Evolutionary conservation across 73 alveolate species (phyloP).

Genomic region (Uronychia setigera): DNA sequence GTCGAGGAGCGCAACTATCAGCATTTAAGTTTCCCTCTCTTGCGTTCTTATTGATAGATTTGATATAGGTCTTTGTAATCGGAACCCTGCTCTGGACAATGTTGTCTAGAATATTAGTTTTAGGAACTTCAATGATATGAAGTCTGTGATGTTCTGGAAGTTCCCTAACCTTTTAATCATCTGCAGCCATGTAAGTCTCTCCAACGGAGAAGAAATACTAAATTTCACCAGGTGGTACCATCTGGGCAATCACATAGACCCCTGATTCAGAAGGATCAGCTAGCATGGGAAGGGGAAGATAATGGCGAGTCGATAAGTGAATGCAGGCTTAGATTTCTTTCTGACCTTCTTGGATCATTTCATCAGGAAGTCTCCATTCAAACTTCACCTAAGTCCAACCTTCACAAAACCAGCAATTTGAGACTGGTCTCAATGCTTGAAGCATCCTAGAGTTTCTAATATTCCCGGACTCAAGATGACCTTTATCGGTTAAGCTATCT

Average conservation of each 20-base stretch:
- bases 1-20: slow-evolving; percentile 16
- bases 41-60: slow-evolving; percentile 3
- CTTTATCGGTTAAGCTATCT: neutral
- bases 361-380: slow-evolving; percentile 8
- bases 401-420: slow-evolving; percentile 55
- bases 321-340: slow-evolving; percentile 11
- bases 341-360: neutral
- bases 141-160: neutral
- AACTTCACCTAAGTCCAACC: slow-evolving; percentile 57
- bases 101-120: slow-evolving; percentile 48
- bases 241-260: slow-evolving; percentile 5
- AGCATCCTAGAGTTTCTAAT: neutral
- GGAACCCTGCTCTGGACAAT: slow-evolving; percentile 26
- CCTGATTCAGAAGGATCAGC: slow-evolving; percentile 35
- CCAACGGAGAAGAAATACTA: slow-evolving; percentile 26
- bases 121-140: slow-evolving; percentile 28
- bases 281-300: slow-evolving; percentile 17
- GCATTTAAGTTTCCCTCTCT: neutral
- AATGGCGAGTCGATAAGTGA: slow-evolving; percentile 21
- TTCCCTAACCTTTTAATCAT: neutral
- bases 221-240: slow-evolving; percentile 50
- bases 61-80: slow-evolving; percentile 11
- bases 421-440: neutral
- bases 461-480: neutral
- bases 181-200: neutral